Evolutionary conservation across 495 filamentous ascomycete genomes (phyloP), one percentile per base, ranked within the genome.

Genomic region (Sordaria brevicollis): DNA sequence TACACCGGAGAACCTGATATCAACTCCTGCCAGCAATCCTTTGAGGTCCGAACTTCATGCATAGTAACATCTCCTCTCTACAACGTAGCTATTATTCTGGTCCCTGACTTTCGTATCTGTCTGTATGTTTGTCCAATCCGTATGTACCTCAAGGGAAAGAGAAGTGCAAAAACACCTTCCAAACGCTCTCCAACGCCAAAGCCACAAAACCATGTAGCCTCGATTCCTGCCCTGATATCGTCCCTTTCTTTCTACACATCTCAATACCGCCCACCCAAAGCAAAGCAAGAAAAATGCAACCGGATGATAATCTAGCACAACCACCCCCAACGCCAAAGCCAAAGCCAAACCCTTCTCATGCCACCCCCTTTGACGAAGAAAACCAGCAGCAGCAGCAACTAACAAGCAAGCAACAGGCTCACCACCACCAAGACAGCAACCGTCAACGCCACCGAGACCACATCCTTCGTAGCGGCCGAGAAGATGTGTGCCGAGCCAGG

Each of bases 401-500:
- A 17, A 33, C 31, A 31, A 39, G 62, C 39, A 10, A 71, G n/a
- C 54, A 72, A 25, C 4, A 71, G n/a, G 65, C 35, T 43, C 38
- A 76, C 41, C 34, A 75, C 37, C 33, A 57, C 69, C 37, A 70
- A 67, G 35, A 73, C 38, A 36, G 67, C 21, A 34, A 69, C 65
- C 8, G 66, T 65, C 54, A 80, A 15, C 21, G 68, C 66, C 33
- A 66, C 25, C 74, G 74, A 78, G 3, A 71, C 72, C n/a, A 31
- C 65, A 35, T 69, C 19, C 54, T 49, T 70, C 65, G 34, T 67
- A 0, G 74, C 72, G 15, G 67, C 73, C 4, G 78, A 79, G n/a
- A 71, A 68, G 36, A 77, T 70, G 67, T 82, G 77, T 35, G 82
- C 80, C 39, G 79, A 80, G 25, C 83, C 82, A 5, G 80, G 83